A percentile compares a stretch with the other conserved stretches of the same genome.
Evolutionary conservation across 768 basidiomycete species (phyloP).

Genomic region (Agaricus bisporus): DNA sequence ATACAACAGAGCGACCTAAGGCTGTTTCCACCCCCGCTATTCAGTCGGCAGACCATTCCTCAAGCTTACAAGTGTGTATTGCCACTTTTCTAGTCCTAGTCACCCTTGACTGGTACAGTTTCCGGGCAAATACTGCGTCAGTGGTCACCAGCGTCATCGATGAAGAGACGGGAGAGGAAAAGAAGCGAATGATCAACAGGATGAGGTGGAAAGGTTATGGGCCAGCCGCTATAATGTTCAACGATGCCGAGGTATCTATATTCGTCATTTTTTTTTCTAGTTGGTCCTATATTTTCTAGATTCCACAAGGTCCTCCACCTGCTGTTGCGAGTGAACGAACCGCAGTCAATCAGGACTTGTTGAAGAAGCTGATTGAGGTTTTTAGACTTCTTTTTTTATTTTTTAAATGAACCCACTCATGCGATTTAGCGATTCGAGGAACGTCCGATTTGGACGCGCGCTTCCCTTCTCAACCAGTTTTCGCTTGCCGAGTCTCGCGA

Average conservation of each 20-base stretch:
- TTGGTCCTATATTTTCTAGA: constrained; percentile 25
- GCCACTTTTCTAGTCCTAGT: neutral
- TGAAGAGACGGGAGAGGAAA: constrained; percentile 76
- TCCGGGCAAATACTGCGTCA: constrained; percentile 73
- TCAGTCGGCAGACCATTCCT: constrained; percentile 75
- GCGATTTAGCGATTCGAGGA: constrained; percentile 57
- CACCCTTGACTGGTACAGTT: constrained; percentile 35
- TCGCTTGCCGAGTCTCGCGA: constrained; percentile 58
- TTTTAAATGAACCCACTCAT: neutral
- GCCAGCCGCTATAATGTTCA: constrained; percentile 63
- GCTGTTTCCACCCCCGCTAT: constrained; percentile 84
- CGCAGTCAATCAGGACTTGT: constrained; percentile 47
- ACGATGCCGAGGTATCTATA: constrained; percentile 44
- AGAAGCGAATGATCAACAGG: constrained; percentile 76
- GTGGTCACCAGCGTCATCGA: constrained; percentile 60
- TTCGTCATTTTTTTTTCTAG: neutral
- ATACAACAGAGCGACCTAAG: constrained; percentile 51
- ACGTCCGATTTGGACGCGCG: constrained; percentile 88
- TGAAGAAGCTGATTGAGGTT: constrained; percentile 48
- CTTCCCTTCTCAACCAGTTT: constrained; percentile 80
- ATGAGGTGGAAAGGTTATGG: constrained; percentile 85
- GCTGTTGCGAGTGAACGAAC: constrained; percentile 55
- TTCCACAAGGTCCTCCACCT: constrained; percentile 60
- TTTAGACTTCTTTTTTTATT: neutral
- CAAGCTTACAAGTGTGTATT: constrained; percentile 67